Evolutionary conservation across 768 basidiomycete species (phyloP), one percentile per base, ranked within the genome.

Genomic region (Nidularia pulvinata): DNA sequence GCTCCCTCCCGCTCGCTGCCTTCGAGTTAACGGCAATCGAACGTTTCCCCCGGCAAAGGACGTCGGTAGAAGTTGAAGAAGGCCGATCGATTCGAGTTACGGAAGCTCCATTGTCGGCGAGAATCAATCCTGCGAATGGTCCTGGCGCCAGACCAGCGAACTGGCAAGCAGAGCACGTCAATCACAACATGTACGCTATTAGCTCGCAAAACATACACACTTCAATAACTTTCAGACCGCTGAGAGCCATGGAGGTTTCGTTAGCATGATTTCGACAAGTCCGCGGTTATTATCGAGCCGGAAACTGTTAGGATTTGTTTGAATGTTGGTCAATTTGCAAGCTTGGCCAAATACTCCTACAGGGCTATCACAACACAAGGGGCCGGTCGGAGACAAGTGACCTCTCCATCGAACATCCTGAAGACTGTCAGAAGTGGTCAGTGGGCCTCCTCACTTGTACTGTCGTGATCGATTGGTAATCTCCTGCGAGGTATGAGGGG

Each of bases 131-230:
- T 7, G 89, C 83, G 59, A 90, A 93, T 0, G 91, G 91, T 0
- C 83, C 91, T 1, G 91, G 91, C 3, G 91, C 91, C 30, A 93
- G 77, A 33, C 91, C 91, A 30, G 86, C 91, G 61, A 93, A 91
- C 88, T 93, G 57, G 11, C 46, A 25, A 19, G 5, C 19, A 55
- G 19, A 37, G 46, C n/a, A 25, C 7, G 36, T 36, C 13, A 22
- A 14, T 7, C 33, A 7, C 43, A 33, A 36, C 5, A 1, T 42
- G 13, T 35, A 22, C n/a, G 13, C 10, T 46, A 34, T 14, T 10
- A n/a, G 25, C 10, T 30, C 10, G 45, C 10, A 46, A 11, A 36
- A 37, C n/a, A 36, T 25, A 55, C 59, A 30, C 51, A 70, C 82
- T 70, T 83, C 82, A 53, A 83, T 65, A 35, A 82, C 80, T 55